A percentile compares a stretch with the other conserved stretches of the same genome.
Evolutionary conservation across 2,329 filamentous ascomycete species (phyloP).

Genomic region (Pseudogymnoascus sp.): DNA sequence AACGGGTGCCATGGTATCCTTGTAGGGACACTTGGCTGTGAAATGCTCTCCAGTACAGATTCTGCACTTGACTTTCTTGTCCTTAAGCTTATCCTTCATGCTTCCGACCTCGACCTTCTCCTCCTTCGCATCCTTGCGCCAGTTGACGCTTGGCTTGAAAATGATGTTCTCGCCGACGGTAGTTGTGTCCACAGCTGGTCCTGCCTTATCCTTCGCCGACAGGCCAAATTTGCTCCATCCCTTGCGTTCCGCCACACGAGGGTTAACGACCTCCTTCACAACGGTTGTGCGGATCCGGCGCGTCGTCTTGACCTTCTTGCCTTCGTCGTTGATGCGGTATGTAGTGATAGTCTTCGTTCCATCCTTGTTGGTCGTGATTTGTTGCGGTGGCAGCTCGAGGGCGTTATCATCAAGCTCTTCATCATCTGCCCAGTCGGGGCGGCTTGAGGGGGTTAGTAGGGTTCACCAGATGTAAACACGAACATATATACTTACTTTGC

Average conservation of each 20-base stretch:
- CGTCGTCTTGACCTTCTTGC: conserved; percentile 94
- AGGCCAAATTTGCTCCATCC: conserved; percentile 87
- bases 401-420: conserved; percentile 73
- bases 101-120: conserved; percentile 68
- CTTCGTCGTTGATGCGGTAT: conserved; percentile 83
- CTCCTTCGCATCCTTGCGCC: conserved; percentile 81
- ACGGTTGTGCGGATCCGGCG: conserved; percentile 89
- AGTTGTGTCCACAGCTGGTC: conserved; percentile 83
- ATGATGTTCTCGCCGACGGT: conserved; percentile 96
- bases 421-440: conserved; percentile 84
- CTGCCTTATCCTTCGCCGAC: conserved; percentile 74
- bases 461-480: not conserved
- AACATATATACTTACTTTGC: conserved; percentile 32
- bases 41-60: conserved; percentile 99
- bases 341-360: conserved; percentile 93
- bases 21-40: conserved; percentile 97
- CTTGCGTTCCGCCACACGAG: conserved; percentile 89
- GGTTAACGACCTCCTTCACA: conserved; percentile 90
- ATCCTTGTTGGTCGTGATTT: conserved; percentile 94
- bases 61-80: conserved; percentile 99
- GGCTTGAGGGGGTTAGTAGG: conserved; percentile 20
- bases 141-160: conserved; percentile 88
- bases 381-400: conserved; percentile 67
- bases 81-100: conserved; percentile 79
- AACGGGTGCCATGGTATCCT: conserved; percentile 95